These are phyloP conservation scores for Aspergillus candidus DNA, from an alignment of 2,329 filamentous ascomycete genomes.

Conservation along the genomic window DNA sequence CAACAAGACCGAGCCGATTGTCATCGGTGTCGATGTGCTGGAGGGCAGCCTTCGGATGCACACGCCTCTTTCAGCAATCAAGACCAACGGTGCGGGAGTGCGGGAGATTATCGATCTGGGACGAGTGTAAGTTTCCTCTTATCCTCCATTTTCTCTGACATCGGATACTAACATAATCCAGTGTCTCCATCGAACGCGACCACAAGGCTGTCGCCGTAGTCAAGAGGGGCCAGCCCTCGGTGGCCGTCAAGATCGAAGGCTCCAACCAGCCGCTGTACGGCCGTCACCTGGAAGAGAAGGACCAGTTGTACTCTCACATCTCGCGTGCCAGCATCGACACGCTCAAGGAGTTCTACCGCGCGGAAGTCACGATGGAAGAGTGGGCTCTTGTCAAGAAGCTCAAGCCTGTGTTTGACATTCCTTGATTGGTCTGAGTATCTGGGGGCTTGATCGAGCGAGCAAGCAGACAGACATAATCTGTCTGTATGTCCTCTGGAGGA, in stretches of 20 bases:
- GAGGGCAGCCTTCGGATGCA: conserved; percentile 81
- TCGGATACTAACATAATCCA: conserved; percentile 35
- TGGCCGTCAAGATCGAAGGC: conserved; percentile 96
- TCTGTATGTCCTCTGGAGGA: too few species aligned
- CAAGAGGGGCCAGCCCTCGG: conserved; percentile 95
- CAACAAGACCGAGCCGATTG: conserved; percentile 96
- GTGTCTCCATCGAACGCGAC: conserved; percentile 93
- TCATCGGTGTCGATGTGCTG: conserved; percentile 90
- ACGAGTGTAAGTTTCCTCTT: conserved; percentile 69
- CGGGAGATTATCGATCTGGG: conserved; percentile 83
- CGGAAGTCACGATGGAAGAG: conserved; percentile 84
- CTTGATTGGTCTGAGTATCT: conserved; percentile 39
- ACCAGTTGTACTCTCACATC: conserved; percentile 80
- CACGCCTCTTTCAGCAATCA: conserved; percentile 84
- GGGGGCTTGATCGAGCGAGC: too few species aligned
- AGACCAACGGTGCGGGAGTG: conserved; percentile 65
- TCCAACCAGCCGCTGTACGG: conserved; percentile 89
- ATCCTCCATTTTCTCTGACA: not conserved
- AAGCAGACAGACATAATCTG: too few species aligned
- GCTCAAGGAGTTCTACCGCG: conserved; percentile 90
- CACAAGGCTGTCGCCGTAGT: conserved; percentile 90
- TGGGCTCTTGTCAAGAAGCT: conserved; percentile 93
- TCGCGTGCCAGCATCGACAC: conserved; percentile 85
- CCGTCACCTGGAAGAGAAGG: conserved; percentile 87
- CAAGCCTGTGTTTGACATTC: conserved; percentile 88